phyloP scores from a whole-genome alignment of 2,329 filamentous ascomycete species.

The Colletotrichum aenigma region DNA sequence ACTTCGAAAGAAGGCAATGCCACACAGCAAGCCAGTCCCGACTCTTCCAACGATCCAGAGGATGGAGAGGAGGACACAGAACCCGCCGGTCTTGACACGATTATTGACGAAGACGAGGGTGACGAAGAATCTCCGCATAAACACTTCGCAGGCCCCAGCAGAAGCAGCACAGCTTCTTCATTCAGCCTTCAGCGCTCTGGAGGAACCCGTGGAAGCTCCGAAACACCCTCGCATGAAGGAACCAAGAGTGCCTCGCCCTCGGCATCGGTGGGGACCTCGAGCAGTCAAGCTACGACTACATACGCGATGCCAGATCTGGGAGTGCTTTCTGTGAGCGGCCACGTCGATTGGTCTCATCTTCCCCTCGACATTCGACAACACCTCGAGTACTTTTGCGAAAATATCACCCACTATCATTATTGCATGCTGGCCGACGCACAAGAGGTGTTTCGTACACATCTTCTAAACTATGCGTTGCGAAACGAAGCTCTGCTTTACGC shows the following conservation, averaged over 20 bases:
- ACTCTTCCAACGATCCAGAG: conserved; percentile 59
- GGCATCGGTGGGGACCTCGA: conserved; percentile 47
- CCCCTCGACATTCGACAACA: conserved; percentile 77
- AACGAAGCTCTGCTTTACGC: conserved; percentile 85
- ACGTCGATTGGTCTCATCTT: conserved; percentile 60
- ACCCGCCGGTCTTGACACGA: conserved; percentile 51
- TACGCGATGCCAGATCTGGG: conserved; percentile 25
- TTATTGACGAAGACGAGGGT: conserved; percentile 59
- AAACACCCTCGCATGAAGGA: conserved; percentile 57
- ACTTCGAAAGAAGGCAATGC: conserved; percentile 41
- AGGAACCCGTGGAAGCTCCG: conserved; percentile 50
- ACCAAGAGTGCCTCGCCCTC: conserved; percentile 59
- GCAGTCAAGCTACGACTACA: conserved; percentile 35
- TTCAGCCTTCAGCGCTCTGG: conserved; percentile 36
- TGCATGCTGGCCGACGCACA: conserved; percentile 73
- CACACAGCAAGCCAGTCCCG: conserved; percentile 50
- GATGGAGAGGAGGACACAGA: conserved; percentile 46
- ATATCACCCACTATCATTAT: conserved; percentile 84
- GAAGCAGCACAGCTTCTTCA: conserved; percentile 42
- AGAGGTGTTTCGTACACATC: conserved; percentile 74
- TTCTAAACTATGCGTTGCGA: conserved; percentile 74
- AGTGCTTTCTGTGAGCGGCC: conserved; percentile 16
- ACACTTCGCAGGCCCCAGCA: conserved; percentile 29
- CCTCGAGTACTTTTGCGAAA: conserved; percentile 76
- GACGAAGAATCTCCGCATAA: conserved; percentile 19